Evolutionary conservation across 495 filamentous ascomycete genomes (phyloP), one percentile per base, ranked within the genome.

Genomic region (Friedmanniomyces simplex): DNA sequence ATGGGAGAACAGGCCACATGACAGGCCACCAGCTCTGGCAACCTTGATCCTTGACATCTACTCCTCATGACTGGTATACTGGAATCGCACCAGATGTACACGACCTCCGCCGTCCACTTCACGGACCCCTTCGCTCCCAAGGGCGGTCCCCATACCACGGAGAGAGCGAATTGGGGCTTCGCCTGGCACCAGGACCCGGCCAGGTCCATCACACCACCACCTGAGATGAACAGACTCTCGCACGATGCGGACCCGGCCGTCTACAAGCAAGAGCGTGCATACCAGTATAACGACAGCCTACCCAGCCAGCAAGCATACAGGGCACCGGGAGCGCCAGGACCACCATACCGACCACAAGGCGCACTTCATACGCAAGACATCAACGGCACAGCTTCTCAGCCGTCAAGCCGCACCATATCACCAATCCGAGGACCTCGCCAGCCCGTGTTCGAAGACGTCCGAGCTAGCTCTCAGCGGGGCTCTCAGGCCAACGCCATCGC

Each of bases 401-500:
- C 56, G 13, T 10, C 10, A 11, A 63, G 61, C 37, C 50, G 57
- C 13, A 26, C 50, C 2, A 28, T 39, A 12, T 59, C 61, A 32
- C 61, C 61, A 14, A 24, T 30, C 11, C 12, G n/a, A 14, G 28
- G 34, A 12, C 26, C 61, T 34, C 37, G 36, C 26, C 52, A 60
- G 30, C 57, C 61, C 2, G 37, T 34, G 7, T 32, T 50, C 26
- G 48, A 49, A 14, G 54, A 57, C 20, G 7, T 28, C 21, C 54
- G 36, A 32, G 16, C 10, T 1, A 21, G 25, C 25, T 43, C 50
- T 7, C 47, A 26, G 34, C 49, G n/a, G 21, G 32, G 12, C 1
- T 56, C 61, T 14, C 61, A 60, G 22, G 43, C 52, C 1, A 64
- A 50, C 43, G 43, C 62, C 10, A 66, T 68, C 45, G 66, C 61